Evolutionary conservation across 192 early-diverging fungal species (phyloP).

Genomic region (Diversispora epigaea): DNA sequence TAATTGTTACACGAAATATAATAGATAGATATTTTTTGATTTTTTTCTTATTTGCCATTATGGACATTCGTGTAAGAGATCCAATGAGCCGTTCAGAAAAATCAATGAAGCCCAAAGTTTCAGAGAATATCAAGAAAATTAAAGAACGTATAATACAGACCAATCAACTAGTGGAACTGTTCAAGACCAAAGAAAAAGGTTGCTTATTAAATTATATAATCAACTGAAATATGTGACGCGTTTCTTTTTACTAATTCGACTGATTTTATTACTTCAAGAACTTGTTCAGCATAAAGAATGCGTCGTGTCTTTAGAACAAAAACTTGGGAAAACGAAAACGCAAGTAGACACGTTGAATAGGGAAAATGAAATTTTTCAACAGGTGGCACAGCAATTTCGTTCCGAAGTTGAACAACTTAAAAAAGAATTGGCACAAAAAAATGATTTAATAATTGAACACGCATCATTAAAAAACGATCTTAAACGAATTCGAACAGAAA

Average conservation of each 20-base stretch:
- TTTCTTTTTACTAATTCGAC: not conserved
- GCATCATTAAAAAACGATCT: not conserved
- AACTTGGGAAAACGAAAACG: not conserved
- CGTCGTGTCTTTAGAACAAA: not conserved
- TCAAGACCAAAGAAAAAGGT: constrained; percentile 5
- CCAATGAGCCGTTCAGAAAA: not conserved
- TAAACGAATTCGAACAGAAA: constrained; percentile 3
- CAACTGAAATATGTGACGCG: not conserved
- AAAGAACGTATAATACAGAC: constrained; percentile 15
- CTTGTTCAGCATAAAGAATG: not conserved
- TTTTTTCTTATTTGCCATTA: no score
- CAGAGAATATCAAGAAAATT: constrained; percentile 6
- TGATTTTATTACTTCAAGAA: not conserved
- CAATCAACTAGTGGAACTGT: not conserved
- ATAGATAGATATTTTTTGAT: no score
- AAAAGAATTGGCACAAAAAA: constrained; percentile 1
- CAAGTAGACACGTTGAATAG: not conserved
- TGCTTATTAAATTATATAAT: not conserved
- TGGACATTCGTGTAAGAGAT: not conserved
- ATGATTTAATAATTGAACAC: not conserved
- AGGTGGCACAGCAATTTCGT: not conserved
- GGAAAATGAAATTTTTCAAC: constrained; percentile 2
- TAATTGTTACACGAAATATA: no score
- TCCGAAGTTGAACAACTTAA: constrained; percentile 5
- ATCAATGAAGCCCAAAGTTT: not conserved